Evolutionary conservation across 108 stramenopile species (phyloP), one percentile per base, ranked within the genome.

Genomic region (Cyclotella sp.): DNA sequence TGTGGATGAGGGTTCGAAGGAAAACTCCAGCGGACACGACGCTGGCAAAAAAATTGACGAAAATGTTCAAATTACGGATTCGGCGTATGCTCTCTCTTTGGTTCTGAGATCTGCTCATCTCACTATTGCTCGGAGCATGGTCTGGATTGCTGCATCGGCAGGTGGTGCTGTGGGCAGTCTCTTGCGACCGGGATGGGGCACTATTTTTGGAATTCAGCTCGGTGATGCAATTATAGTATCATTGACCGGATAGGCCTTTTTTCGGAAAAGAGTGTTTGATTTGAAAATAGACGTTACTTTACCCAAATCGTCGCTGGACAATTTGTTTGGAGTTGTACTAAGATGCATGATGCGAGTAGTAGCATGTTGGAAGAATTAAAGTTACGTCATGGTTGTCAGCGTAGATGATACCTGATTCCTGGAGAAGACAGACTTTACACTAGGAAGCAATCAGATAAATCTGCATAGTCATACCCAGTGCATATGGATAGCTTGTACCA

Each of bases 131-230:
- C 60, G 76, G 16, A 46, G 75, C 18, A 44, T 71, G 54, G 72
- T 75, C n/a, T 84, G 75, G 79, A 57, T 84, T 16, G 75, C 63
- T 4, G 79, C 83, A 9, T 84, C 79, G 8, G 72, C 70, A 42
- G 75, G 83, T 13, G 83, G 79, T 40, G 74, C 83, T 8, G 24
- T 54, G 43, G 83, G 83, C 29, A 76, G 75, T 60, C 70, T 28
- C 9, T 12, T 84, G 14, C 66, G 66, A 49, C 83, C 83, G 22
- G 83, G 83, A 14, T 84, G 83, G 83, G 83, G 83, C 4, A 76
- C 79, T 26, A 49, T 84, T 24, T 55, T 81, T 43, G 83, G 83
- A 9, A 84, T 70, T 28, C 73, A 79, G 22, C 55, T 75, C 43
- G 82, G 82, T 0, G 78, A 83, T 19, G 63, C 64, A 12, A 43